Conservation (phyloP, 495 filamentous ascomycete species). For the Talaromyces ruber region DNA sequence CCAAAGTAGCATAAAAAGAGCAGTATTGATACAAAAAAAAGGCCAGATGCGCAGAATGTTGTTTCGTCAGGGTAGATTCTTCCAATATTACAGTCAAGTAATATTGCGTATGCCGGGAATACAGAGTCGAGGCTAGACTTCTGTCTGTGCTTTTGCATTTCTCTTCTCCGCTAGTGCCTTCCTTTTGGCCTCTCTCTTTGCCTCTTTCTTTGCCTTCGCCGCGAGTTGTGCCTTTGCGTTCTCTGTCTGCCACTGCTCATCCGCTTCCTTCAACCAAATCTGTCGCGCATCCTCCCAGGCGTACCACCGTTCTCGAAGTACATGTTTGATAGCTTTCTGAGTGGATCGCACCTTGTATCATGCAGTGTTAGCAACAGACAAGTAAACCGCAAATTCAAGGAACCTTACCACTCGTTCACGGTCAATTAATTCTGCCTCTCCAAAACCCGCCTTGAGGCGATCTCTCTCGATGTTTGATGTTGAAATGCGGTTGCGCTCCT, state of each 20-base stretch:
- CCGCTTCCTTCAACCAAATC: slow-evolving; percentile 39
- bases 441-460: slow-evolving; percentile 57
- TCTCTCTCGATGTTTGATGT: slow-evolving; percentile 61
- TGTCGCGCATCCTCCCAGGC: slow-evolving; percentile 76
- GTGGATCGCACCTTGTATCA: slow-evolving; percentile 55
- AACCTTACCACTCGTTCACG: slow-evolving; percentile 55
- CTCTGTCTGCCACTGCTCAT: neutral
- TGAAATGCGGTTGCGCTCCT: slow-evolving; percentile 85
- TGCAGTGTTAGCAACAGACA: slow-evolving; percentile 11
- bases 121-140: neutral
- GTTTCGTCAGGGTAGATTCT: neutral
- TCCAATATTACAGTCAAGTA: neutral
- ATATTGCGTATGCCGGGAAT: neutral
- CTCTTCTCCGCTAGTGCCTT: neutral
- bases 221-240: neutral
- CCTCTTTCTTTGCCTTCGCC: neutral
- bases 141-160: neutral
- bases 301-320: slow-evolving; percentile 81
- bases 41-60: neutral
- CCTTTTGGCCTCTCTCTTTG: neutral
- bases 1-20: neutral
- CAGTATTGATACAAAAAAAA: neutral
- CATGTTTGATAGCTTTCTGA: slow-evolving; percentile 70
- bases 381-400: neutral
- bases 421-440: slow-evolving; percentile 49